Evolutionary conservation across 208 protist genomes (phyloP).

Genomic region (Trypanosoma melophagium): DNA sequence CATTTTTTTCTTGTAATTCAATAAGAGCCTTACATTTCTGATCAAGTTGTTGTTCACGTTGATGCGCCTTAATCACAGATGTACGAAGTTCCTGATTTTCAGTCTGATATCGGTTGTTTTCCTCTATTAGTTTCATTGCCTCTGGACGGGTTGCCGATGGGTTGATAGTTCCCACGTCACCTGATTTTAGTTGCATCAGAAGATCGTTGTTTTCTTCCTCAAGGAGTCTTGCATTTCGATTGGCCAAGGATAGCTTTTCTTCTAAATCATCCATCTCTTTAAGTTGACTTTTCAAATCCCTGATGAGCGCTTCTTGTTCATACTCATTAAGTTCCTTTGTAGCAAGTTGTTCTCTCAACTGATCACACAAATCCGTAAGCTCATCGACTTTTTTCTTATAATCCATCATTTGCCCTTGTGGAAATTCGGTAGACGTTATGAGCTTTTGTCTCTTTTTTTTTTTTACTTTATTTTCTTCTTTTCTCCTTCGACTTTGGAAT

Average conservation of each 20-base stretch:
- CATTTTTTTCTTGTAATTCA: constrained; percentile 35
- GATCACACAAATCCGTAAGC: constrained; percentile 10
- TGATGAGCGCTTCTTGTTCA: constrained; percentile 67
- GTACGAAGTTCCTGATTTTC: constrained; percentile 31
- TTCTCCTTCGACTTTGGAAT: too few species aligned
- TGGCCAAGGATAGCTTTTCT: constrained; percentile 68
- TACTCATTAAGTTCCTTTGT: constrained; percentile 72
- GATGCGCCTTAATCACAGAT: constrained; percentile 41
- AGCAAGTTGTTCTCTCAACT: constrained; percentile 43
- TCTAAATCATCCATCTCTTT: constrained; percentile 53
- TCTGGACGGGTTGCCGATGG: constrained; percentile 28
- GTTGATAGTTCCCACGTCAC: constrained; percentile 19
- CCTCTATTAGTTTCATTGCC: constrained; percentile 57
- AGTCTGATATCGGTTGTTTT: constrained; percentile 46
- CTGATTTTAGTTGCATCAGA: constrained; percentile 37
- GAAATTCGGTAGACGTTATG: constrained; percentile 9
- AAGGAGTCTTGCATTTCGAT: constrained; percentile 69
- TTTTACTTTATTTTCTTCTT: too few species aligned
- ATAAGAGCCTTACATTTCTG: constrained; percentile 66
- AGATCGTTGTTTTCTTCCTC: constrained; percentile 81
- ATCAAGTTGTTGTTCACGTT: constrained; percentile 65
- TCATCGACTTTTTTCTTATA: constrained; percentile 25
- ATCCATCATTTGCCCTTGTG: constrained; percentile 28
- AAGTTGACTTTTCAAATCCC: constrained; percentile 47
- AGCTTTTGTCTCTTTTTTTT: constrained; percentile 7